Base-by-base conservation (phyloP, 176 grass and related monocot genomes). In the Eleusine indica region DNA sequence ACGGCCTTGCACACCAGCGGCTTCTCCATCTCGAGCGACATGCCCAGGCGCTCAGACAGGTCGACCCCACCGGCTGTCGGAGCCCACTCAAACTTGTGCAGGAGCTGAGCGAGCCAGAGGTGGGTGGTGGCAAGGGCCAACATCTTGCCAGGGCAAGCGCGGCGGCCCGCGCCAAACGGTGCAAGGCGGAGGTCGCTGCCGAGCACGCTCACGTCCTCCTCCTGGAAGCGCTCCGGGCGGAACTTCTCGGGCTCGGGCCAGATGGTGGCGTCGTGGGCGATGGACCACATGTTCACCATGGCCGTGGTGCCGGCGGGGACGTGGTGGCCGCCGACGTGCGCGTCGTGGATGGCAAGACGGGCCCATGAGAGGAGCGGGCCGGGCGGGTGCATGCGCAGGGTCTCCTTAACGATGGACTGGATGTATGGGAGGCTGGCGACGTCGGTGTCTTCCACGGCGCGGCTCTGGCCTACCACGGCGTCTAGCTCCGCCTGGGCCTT, bases 221-320 rank as follows among this genome's bases (percentile, higher is more conserved):
- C 78, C 72, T 63, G 16, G 86, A 96, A 96, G 32, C 91, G 57
- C 76, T 96, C 91, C 0, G 91, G 94, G 1, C 76, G 75, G 87
- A 96, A 96, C 63, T 54, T 40, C 51, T 82, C 84, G 0, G 86
- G 86, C 70, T 93, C 57, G 0, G 89, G 40, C 94, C 94, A 97
- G 47, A 97, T 46, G 5, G 84, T n/a, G 3, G 87, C 78, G 41
- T 97, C 94, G 16, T 91, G 91, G 29, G 94, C 83, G 78, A 97
- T 93, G 30, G 91, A 82, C 94, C 94, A 97, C 94, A 97, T 97
- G 88, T 97, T 97, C 2, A 97, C 94, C 94, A 97, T 97, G 12
- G 94, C 91, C 8, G 94, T 97, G 3, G 94, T 97, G 68, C 94
- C 94, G 47, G 91, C 87, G 3, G 94, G 91, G 66, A 97, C 65